These are phyloP conservation scores for Lentinus brumalis DNA, from an alignment of 768 basidiomycete genomes.

Conservation along the genomic window DNA sequence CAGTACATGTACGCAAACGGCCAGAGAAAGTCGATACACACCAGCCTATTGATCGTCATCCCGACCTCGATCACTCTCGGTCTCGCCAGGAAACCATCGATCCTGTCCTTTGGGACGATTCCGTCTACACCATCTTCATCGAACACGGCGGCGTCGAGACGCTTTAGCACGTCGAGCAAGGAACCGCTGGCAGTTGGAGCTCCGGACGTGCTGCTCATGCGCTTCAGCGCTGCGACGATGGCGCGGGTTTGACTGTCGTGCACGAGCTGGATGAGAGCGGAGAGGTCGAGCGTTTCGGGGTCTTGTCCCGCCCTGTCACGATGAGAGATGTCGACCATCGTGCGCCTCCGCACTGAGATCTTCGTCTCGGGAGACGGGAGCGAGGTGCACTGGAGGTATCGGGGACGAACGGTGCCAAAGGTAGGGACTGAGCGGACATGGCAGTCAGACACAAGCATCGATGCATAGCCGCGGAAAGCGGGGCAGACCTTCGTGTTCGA, in stretches of 20 bases:
- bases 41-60: constrained; percentile 24
- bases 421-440: not conserved
- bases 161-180: not conserved
- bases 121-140: constrained; percentile 10
- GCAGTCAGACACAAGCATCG: not conserved
- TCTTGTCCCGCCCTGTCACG: not conserved
- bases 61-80: constrained; percentile 16
- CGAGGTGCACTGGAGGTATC: not conserved
- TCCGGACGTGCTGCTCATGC: not conserved
- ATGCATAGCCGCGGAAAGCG: not conserved
- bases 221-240: constrained; percentile 11
- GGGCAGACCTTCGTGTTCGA: constrained; percentile 10
- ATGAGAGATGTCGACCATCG: constrained; percentile 1
- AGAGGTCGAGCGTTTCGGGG: constrained; percentile 18
- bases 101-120: constrained; percentile 6
- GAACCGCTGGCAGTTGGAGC: not conserved
- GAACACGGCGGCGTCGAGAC: not conserved
- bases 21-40: not conserved
- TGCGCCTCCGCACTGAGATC: constrained; percentile 7
- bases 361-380: constrained; percentile 8
- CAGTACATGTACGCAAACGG: too few species aligned
- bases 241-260: constrained; percentile 22
- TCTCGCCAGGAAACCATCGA: constrained; percentile 20
- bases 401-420: constrained; percentile 5
- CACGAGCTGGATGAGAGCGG: constrained; percentile 16